A percentile compares a stretch with the other conserved stretches of the same genome.
phyloP scores from a whole-genome alignment of 768 basidiomycete genomes.

The Leccinum fibrillosum region DNA sequence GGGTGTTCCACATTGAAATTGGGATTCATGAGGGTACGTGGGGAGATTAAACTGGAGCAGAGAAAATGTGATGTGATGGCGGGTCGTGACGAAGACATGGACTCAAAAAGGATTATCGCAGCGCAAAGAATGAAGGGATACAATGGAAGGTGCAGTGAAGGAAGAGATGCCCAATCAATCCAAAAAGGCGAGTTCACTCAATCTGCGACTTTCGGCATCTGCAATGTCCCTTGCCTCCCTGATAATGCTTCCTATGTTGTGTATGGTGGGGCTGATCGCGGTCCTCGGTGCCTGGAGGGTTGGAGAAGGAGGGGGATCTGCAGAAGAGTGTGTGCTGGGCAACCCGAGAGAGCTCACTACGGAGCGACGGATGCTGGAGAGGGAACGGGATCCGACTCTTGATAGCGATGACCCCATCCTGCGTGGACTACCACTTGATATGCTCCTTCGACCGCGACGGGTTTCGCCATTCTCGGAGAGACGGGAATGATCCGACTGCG shows the following conservation, averaged over 20 bases:
- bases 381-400: slow-evolving; percentile 35
- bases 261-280: slow-evolving; percentile 56
- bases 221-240: slow-evolving; percentile 50
- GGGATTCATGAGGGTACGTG: slow-evolving; percentile 6
- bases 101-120: neutral
- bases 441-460: slow-evolving; percentile 17
- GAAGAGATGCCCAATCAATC: slow-evolving; percentile 21
- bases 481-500: slow-evolving; percentile 9
- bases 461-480: slow-evolving; percentile 15
- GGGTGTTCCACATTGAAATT: slow-evolving; percentile 2
- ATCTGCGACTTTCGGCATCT: slow-evolving; percentile 65
- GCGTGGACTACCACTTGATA: slow-evolving; percentile 16
- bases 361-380: slow-evolving; percentile 46
- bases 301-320: slow-evolving; percentile 39
- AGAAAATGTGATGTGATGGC: neutral
- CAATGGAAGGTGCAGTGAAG: neutral
- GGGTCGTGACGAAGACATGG: neutral
- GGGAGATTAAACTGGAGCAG: neutral
- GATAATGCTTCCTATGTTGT: slow-evolving; percentile 56
- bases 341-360: slow-evolving; percentile 33
- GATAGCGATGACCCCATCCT: slow-evolving; percentile 15
- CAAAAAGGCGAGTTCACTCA: slow-evolving; percentile 73
- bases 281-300: slow-evolving; percentile 32
- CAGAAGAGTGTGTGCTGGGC: slow-evolving; percentile 20
- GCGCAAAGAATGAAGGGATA: neutral